phyloP scores from a whole-genome alignment of 495 filamentous ascomycete species.

The Aspergillus biplanus region DNA sequence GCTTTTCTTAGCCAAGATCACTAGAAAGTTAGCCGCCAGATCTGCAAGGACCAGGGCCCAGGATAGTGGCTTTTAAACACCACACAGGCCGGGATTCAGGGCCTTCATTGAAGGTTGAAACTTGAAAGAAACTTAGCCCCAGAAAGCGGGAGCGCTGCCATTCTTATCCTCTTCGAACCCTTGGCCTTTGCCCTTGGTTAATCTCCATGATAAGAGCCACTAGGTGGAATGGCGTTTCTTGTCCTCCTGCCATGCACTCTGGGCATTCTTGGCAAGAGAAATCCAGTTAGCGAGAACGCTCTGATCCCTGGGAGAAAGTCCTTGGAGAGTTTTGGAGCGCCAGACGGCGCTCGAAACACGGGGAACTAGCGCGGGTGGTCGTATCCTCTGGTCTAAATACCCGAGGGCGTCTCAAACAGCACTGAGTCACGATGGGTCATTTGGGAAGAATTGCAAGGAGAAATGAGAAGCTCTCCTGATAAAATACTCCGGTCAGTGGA shows the following conservation, averaged over 20 bases:
- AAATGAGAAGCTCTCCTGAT: too few species aligned
- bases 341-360: not conserved
- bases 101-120: not conserved
- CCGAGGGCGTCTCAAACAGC: not conserved
- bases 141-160: not conserved
- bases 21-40: not conserved
- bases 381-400: not conserved
- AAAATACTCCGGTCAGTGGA: not conserved
- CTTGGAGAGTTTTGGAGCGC: not conserved
- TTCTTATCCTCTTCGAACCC: not conserved
- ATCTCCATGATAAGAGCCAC: not conserved
- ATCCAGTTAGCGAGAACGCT: not conserved
- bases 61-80: not conserved
- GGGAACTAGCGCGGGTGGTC: not conserved
- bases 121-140: not conserved
- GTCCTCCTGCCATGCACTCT: not conserved
- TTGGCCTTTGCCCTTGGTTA: not conserved
- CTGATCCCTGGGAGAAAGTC: not conserved
- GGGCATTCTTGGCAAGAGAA: not conserved
- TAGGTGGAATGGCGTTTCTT: not conserved
- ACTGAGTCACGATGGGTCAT: not conserved
- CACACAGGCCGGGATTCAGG: not conserved
- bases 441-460: not conserved
- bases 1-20: not conserved
- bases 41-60: not conserved